phyloP scores from a whole-genome alignment of 2,329 filamentous ascomycete genomes.

The Chrysosporium keratinophilum region DNA sequence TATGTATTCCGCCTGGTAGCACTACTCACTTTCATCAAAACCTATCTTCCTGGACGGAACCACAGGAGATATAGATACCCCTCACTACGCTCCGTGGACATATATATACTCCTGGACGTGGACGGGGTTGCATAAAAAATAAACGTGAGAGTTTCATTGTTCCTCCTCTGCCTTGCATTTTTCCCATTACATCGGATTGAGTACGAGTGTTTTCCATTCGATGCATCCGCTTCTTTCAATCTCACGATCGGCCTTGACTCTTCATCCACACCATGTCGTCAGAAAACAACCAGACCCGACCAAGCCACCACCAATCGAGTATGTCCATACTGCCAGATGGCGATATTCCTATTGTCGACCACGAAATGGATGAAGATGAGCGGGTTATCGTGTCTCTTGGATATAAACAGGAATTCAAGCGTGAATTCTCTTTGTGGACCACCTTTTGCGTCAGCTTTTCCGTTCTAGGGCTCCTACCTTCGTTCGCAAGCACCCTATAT shows the following conservation, averaged over 20 bases:
- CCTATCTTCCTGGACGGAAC: neutral
- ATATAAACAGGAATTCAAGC: conserved; percentile 54
- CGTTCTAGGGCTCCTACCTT: conserved; percentile 59
- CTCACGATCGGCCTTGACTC: neutral
- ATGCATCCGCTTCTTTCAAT: neutral
- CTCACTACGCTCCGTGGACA: neutral
- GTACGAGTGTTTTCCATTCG: neutral
- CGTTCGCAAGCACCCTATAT: conserved; percentile 59
- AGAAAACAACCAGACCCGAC: neutral
- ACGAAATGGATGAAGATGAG: conserved; percentile 33
- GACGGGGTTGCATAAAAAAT: neutral
- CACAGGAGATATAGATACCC: neutral
- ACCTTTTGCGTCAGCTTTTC: conserved; percentile 67
- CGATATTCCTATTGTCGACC: conserved; percentile 29
- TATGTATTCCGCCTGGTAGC: neutral
- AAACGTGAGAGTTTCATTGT: neutral
- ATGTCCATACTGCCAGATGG: conserved; percentile 31
- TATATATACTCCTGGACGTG: neutral
- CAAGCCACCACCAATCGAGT: conserved; percentile 16
- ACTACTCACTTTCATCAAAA: neutral
- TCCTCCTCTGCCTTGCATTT: neutral
- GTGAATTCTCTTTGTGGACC: conserved; percentile 64
- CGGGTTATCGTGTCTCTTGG: conserved; percentile 35
- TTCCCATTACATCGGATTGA: neutral
- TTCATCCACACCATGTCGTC: conserved; percentile 1